phyloP scores from a whole-genome alignment of 129 eudicot genomes.

The Erigeron canadensis region DNA sequence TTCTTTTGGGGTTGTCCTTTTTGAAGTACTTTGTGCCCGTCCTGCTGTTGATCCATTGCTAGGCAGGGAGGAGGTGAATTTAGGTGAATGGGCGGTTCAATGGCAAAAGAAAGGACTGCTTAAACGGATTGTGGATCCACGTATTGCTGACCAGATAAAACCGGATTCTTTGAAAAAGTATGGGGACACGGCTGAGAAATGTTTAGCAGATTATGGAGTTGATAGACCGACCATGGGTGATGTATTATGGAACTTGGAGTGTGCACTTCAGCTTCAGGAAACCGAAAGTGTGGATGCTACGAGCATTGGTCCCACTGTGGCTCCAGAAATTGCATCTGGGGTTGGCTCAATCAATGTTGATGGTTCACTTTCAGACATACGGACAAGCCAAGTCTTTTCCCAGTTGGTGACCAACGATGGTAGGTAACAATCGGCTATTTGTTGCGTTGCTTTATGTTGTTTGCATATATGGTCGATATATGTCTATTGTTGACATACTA shows the following conservation, averaged over 20 bases:
- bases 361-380: conserved; percentile 40
- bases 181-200: conserved; percentile 71
- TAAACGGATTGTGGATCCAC: conserved; percentile 21
- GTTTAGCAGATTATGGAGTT: conserved; percentile 80
- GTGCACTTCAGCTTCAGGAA: conserved; percentile 76
- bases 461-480: neutral
- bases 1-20: conserved; percentile 18
- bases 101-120: conserved; percentile 57
- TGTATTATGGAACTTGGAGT: conserved; percentile 83
- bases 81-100: conserved; percentile 86
- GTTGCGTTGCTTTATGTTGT: neutral
- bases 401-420: conserved; percentile 33
- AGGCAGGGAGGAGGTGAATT: conserved; percentile 65
- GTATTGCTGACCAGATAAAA: conserved; percentile 9
- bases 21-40: conserved; percentile 14
- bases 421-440: neutral
- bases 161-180: conserved; percentile 9
- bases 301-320: conserved; percentile 8
- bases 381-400: conserved; percentile 57
- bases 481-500: neutral
- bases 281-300: conserved; percentile 22
- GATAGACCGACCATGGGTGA: conserved; percentile 94
- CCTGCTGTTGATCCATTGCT: conserved; percentile 15
- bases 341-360: conserved; percentile 32
- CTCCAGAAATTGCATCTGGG: conserved; percentile 28